phyloP scores from a whole-genome alignment of 805 yeast species.

The Barnettozyma vustinii region DNA sequence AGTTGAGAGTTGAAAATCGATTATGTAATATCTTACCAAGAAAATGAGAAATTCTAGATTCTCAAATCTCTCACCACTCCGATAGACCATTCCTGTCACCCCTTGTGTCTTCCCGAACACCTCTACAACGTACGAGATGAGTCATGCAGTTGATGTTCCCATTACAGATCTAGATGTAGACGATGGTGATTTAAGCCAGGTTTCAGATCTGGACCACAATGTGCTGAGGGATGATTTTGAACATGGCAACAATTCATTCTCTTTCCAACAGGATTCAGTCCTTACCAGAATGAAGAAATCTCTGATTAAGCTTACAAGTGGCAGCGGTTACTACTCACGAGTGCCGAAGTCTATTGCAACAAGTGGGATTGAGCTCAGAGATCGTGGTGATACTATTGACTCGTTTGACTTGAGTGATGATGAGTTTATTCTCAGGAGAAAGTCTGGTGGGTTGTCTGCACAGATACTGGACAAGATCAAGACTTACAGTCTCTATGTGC shows the following conservation, averaged over 20 bases:
- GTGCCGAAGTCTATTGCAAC: conserved; percentile 12
- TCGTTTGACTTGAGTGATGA: conserved; percentile 27
- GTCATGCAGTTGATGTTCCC: conserved; percentile 46
- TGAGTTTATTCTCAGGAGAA: conserved; percentile 21
- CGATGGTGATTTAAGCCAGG: conserved; percentile 27
- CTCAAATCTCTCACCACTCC: background rate
- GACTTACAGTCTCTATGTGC: conserved; percentile 5
- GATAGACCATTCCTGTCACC: background rate
- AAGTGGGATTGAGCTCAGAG: conserved; percentile 23
- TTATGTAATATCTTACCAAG: background rate
- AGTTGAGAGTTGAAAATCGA: no score
- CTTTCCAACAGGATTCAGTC: conserved; percentile 9
- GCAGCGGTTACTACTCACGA: conserved; percentile 12
- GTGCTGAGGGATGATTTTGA: conserved; percentile 25
- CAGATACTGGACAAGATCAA: conserved; percentile 1
- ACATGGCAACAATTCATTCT: conserved; percentile 3
- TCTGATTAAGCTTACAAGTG: conserved; percentile 3
- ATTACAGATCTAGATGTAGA: conserved; percentile 46
- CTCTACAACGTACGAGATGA: background rate
- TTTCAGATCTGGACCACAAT: conserved; percentile 19
- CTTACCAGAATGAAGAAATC: conserved; percentile 10
- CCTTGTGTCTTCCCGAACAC: background rate
- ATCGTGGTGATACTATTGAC: conserved; percentile 15
- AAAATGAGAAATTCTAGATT: background rate
- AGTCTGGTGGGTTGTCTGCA: conserved; percentile 6